Evolutionary conservation across 31 red algal genomes (phyloP), one percentile per base, ranked within the genome.

Genomic region (Odonthalia washingtoniensis): DNA sequence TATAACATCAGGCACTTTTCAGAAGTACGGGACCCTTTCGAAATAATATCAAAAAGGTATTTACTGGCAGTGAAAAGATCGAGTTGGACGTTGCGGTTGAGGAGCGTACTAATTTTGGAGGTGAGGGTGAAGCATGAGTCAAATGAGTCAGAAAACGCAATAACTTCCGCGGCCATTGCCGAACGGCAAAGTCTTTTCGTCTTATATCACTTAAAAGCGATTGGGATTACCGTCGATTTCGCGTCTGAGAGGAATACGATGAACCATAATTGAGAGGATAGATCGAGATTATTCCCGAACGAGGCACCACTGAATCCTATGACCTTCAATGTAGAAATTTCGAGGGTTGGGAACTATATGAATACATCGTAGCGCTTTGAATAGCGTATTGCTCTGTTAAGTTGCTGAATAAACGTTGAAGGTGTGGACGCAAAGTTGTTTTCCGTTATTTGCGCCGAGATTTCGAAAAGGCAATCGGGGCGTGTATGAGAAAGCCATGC

Each of bases 141-240:
- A 35, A 85, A 85, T 1, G 74, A n/a, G 41, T 74, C 82, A 28
- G 67, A 74, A 69, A 85, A 85, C 46, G 82, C 67, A 74, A 72
- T 85, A 5, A 70, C 82, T 33, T 74, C 82, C 31, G 67, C 67
- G 38, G 67, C 82, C 82, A 85, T 85, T 3, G 68, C 67, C 18
- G 82, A 85, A 3, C 82, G 40, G 26, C 46, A 62, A 1, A 85
- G 26, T 33, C 82, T 1, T 1, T 37, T 17, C 0, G 82, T 49
- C 63, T 85, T 60, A 28, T 73, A 85, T 0, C 67, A 85, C 43
- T 74, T 72, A 53, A 85, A 85, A 32, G n/a, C 6, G n/a, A 74
- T 85, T 1, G 82, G 67, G 16, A 82, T 5, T 18, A 82, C 53
- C 1, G 61, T 27, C 16, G 40, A 57, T 39, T 45, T 45, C 6